A percentile compares a stretch with the other conserved stretches of the same genome.
These are phyloP conservation scores for Phylloporus scabripes DNA, from an alignment of 768 basidiomycete genomes.

Conservation along the genomic window DNA sequence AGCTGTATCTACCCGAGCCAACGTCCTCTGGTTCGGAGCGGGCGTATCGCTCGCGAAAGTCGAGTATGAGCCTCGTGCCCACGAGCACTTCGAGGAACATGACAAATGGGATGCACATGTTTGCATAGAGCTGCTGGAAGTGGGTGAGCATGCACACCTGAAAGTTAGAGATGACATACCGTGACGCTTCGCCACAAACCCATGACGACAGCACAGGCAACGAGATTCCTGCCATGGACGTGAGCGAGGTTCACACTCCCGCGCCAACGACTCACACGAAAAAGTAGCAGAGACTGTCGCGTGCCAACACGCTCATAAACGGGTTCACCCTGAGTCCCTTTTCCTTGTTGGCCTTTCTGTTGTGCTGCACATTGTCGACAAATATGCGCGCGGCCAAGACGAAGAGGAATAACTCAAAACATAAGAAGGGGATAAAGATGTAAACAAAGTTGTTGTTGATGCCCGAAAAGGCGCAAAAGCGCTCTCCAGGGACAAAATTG, in stretches of 20 bases:
- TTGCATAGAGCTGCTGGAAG: slow-evolving; percentile 11
- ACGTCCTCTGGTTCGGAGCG: slow-evolving; percentile 1
- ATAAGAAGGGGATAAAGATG: slow-evolving; percentile 28
- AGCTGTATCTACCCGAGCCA: slow-evolving; percentile 7
- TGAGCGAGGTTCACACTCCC: not conserved
- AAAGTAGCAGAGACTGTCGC: slow-evolving; percentile 30
- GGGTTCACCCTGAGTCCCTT: slow-evolving; percentile 10
- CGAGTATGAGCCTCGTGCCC: slow-evolving; percentile 29
- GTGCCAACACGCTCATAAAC: slow-evolving; percentile 21
- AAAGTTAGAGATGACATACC: slow-evolving; percentile 10
- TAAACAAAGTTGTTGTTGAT: slow-evolving; percentile 20
- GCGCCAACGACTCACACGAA: slow-evolving; percentile 21
- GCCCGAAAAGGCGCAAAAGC: slow-evolving; percentile 22
- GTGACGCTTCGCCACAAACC: slow-evolving; percentile 23
- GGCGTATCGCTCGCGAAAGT: slow-evolving; percentile 28
- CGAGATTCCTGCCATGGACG: slow-evolving; percentile 19
- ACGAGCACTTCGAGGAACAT: slow-evolving; percentile 29
- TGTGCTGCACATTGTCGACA: slow-evolving; percentile 6
- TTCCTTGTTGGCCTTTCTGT: not conserved
- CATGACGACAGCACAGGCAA: slow-evolving; percentile 21
- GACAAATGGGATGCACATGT: slow-evolving; percentile 24
- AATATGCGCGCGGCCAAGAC: slow-evolving; percentile 18
- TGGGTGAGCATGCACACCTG: not conserved
- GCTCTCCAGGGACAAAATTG: not conserved
- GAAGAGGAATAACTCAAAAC: slow-evolving; percentile 27